Percentiles rank a stretch among this genome's conserved stretches.
Evolutionary conservation across 495 filamentous ascomycete genomes (phyloP).

Genomic region (Talaromyces borbonicus): DNA sequence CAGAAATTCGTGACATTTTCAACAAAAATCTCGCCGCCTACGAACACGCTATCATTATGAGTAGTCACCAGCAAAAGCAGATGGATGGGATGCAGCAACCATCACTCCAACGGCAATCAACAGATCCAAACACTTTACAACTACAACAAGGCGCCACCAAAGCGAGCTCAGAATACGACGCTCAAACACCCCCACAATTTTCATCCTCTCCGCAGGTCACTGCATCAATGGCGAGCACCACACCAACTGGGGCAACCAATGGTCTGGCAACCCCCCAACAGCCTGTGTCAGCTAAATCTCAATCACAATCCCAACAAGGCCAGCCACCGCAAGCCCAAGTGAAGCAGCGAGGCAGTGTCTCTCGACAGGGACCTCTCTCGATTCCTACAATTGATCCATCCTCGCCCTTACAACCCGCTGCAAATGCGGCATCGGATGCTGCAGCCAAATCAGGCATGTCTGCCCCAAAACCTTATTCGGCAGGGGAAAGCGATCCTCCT

Average conservation of each 20-base stretch:
- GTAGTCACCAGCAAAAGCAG: slow-evolving; percentile 45
- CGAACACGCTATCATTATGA: slow-evolving; percentile 58
- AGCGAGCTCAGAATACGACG: slow-evolving; percentile 22
- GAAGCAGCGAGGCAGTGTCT: slow-evolving; percentile 28
- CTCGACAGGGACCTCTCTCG: slow-evolving; percentile 29
- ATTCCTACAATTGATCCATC: slow-evolving; percentile 22
- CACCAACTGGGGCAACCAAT: slow-evolving; percentile 25
- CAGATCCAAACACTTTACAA: slow-evolving; percentile 27
- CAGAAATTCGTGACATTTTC: slow-evolving; percentile 63
- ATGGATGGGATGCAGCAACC: slow-evolving; percentile 47
- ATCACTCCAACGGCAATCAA: slow-evolving; percentile 28
- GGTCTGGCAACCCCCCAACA: slow-evolving; percentile 36
- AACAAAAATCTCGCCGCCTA: slow-evolving; percentile 63
- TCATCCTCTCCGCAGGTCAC: slow-evolving; percentile 29
- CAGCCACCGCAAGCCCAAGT: slow-evolving; percentile 11
- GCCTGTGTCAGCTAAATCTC: slow-evolving; percentile 23
- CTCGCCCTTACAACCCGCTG: slow-evolving; percentile 5
- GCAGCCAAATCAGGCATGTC: slow-evolving; percentile 32
- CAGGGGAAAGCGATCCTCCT: slow-evolving; percentile 33
- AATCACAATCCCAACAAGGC: slow-evolving; percentile 15
- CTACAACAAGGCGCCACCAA: slow-evolving; percentile 32
- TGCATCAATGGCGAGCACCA: slow-evolving; percentile 23
- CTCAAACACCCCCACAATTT: slow-evolving; percentile 23
- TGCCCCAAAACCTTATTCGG: slow-evolving; percentile 34
- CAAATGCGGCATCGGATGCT: neutral